A percentile compares a stretch with the other conserved stretches of the same genome.
phyloP scores from a whole-genome alignment of 108 stramenopile species.

The Cyclotella cryptica region DNA sequence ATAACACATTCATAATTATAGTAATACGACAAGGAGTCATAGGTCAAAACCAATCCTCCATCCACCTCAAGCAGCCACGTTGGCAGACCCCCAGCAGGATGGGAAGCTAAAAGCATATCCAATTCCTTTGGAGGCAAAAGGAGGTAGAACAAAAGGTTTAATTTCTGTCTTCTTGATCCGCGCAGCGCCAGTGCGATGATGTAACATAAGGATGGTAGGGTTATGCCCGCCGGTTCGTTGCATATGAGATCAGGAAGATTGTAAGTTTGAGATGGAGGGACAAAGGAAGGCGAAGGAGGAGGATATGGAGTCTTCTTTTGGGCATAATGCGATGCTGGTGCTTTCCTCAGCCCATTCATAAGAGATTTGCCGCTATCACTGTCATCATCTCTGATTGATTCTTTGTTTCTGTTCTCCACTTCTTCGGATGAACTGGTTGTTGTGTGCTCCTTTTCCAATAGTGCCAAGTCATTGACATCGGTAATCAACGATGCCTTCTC shows the following conservation, averaged over 20 bases:
- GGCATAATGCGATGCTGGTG: too few species aligned
- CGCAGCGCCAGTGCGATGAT: conserved; percentile 69
- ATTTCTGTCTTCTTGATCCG: conserved; percentile 71
- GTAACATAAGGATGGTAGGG: conserved; percentile 61
- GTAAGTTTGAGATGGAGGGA: conserved; percentile 41
- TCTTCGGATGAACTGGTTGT: too few species aligned
- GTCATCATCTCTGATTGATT: neutral
- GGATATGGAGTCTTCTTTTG: conserved; percentile 15
- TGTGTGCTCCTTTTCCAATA: neutral
- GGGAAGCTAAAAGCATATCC: conserved; percentile 54
- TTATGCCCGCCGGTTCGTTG: conserved; percentile 59
- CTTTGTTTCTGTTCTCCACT: too few species aligned
- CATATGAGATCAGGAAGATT: conserved; percentile 29
- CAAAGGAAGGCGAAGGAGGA: conserved; percentile 29
- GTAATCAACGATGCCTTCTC: conserved; percentile 58
- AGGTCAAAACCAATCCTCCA: conserved; percentile 56
- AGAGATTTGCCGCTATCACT: neutral
- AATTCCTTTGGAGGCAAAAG: conserved; percentile 65
- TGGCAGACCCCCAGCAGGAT: conserved; percentile 84
- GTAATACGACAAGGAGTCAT: conserved; percentile 78
- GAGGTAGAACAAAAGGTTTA: conserved; percentile 78
- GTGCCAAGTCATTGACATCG: conserved; percentile 71
- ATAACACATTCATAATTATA: conserved; percentile 66
- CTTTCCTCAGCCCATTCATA: neutral
- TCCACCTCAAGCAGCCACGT: conserved; percentile 82